Evolutionary conservation across 257 asterid species (phyloP).

Genomic region (Nicotiana obtusifolia): DNA sequence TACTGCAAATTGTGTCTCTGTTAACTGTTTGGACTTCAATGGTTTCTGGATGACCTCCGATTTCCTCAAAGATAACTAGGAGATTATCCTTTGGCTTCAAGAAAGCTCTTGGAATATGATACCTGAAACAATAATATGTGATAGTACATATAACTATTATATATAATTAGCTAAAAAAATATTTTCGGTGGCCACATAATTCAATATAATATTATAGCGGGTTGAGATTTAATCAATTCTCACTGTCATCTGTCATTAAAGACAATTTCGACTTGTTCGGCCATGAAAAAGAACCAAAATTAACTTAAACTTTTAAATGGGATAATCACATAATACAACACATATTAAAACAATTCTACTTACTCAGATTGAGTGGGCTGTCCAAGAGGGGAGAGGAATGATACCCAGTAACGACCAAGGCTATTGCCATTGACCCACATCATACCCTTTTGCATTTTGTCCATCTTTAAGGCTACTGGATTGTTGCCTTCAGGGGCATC

Average conservation of each 20-base stretch:
- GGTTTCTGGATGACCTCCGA: constrained; percentile 56
- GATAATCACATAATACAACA: too few relatives aligned
- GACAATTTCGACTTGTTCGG: too few relatives aligned
- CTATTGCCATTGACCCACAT: constrained; percentile 76
- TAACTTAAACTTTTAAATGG: too few relatives aligned
- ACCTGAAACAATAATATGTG: constrained; percentile 31
- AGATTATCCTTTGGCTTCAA: constrained; percentile 60
- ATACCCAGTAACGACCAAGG: constrained; percentile 89
- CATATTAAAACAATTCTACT: constrained; percentile 4
- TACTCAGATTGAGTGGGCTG: constrained; percentile 78
- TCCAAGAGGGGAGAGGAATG: constrained; percentile 66
- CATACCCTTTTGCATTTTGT: constrained; percentile 78
- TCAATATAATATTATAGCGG: too few relatives aligned
- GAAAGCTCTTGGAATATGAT: constrained; percentile 77
- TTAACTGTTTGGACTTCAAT: constrained; percentile 53
- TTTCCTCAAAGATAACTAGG: constrained; percentile 66
- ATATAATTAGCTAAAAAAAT: too few relatives aligned
- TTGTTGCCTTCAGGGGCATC: constrained; percentile 69
- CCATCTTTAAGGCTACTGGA: constrained; percentile 66
- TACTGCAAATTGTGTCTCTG: constrained; percentile 75
- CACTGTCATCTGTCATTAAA: too few relatives aligned
- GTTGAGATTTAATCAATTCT: too few relatives aligned
- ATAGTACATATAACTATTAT: too few relatives aligned
- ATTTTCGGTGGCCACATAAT: too few relatives aligned
- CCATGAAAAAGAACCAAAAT: too few relatives aligned